A percentile compares a stretch with the other conserved stretches of the same genome.
Conservation (phyloP, 176 grass and related monocot species). For the Coix lacrymajobi region DNA sequence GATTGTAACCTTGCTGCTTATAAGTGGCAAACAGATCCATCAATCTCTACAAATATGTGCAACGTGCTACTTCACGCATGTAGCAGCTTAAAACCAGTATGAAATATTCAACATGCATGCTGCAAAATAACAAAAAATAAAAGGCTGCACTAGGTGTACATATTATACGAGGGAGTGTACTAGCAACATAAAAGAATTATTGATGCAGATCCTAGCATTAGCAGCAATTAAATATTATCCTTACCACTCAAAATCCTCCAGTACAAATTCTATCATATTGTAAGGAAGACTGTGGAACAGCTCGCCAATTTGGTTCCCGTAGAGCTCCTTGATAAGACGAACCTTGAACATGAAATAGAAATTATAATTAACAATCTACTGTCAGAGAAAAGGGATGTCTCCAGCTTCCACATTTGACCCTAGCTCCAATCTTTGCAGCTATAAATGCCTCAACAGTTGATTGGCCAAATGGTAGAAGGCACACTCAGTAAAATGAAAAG, state of each 20-base stretch:
- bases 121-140: background rate
- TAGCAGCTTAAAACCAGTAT: background rate
- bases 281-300: slow-evolving; percentile 77
- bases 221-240: background rate
- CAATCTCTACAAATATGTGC: background rate
- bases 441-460: background rate
- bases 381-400: background rate
- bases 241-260: slow-evolving; percentile 95
- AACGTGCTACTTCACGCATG: background rate
- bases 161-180: background rate
- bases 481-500: background rate
- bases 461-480: background rate
- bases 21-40: slow-evolving; percentile 24
- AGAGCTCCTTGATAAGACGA: slow-evolving; percentile 89
- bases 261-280: slow-evolving; percentile 81
- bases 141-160: background rate
- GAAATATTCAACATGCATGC: background rate
- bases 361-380: background rate
- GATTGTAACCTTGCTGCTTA: slow-evolving; percentile 77
- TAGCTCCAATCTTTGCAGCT: background rate
- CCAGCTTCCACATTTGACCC: background rate
- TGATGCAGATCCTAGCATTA: background rate
- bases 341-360: slow-evolving; percentile 56
- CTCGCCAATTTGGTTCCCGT: slow-evolving; percentile 89
- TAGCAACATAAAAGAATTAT: background rate